Base-by-base conservation (phyloP, 2,329 filamentous ascomycete species). In the Fusarium tanahbumbuense region DNA sequence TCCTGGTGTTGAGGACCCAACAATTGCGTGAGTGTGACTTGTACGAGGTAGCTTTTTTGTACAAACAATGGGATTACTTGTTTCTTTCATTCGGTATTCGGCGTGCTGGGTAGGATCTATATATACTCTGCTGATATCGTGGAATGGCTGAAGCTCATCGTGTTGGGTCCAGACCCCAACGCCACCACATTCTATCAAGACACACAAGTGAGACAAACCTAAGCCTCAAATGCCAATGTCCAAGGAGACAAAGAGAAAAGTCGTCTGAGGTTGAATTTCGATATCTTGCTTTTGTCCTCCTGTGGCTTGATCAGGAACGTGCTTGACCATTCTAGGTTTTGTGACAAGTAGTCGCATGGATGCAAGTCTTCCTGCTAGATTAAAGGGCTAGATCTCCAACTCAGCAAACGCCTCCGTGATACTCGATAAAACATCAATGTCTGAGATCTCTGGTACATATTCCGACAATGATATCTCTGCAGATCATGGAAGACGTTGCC, bases 121-220 rank as follows among this genome's bases (percentile, higher is more conserved):
- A 68, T 62, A 30, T 15, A 10, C 16, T 25, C 12, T 22, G 10
- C 20, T 63, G 61, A 4, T 13, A 28, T 0, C 7, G 27, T 46
- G 67, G 52, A 71, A 66, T 68, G 60, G 27, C 6, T 50, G 28
- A 9, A n/a, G 41, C 22, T n/a, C 9, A 45, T 28, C 27, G 18
- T 50, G 68, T 64, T 68, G 28, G 63, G 64, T 69, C 58, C 50
- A 41, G 25, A 32, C 13, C 20, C 16, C 7, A 28, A 15, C 61
- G 27, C 66, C 59, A 64, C 54, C 20, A 50, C 60, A 48, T 64
- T 55, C 40, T 27, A 45, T 42, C 28, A 32, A 45, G 28, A 49
- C 30, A n/a, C 30, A 9, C 16, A n/a, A 30, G n/a, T 46, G 23
- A 60, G 54, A 55, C 56, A 48, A 27, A 7, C 8, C 5, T 13